phyloP scores from a whole-genome alignment of 345 rosid species.

The Bretschneidera sinensis region DNA sequence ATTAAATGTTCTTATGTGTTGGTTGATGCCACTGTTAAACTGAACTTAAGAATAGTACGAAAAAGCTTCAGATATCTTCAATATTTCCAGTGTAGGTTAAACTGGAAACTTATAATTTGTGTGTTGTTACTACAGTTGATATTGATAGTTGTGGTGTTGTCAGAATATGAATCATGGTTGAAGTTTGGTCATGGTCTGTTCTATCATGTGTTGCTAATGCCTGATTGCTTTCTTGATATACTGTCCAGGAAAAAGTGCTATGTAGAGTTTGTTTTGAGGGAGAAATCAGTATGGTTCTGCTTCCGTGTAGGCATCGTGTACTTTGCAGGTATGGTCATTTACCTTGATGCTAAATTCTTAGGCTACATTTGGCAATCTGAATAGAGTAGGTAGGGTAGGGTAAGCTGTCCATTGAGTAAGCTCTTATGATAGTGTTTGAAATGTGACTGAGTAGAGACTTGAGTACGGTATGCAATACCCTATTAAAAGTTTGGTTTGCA shows the following conservation, averaged over 20 bases:
- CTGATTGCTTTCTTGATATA: slow-evolving; percentile 1
- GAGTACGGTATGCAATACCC: no score
- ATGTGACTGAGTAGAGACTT: no score
- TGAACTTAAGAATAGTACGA: no score
- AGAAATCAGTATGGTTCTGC: slow-evolving; percentile 81
- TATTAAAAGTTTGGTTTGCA: no score
- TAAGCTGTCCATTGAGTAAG: no score
- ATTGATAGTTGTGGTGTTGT: not conserved
- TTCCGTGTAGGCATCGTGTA: slow-evolving; percentile 90
- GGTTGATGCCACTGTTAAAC: no score
- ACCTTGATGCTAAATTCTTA: not conserved
- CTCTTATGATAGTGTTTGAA: no score
- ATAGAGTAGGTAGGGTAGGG: no score
- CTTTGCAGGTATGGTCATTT: slow-evolving; percentile 70
- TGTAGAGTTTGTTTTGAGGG: slow-evolving; percentile 93
- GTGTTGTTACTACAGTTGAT: not conserved
- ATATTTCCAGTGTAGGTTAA: no score
- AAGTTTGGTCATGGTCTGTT: not conserved
- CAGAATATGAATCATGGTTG: not conserved
- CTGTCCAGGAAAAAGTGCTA: slow-evolving; percentile 79
- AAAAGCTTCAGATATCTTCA: no score
- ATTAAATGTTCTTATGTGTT: no score
- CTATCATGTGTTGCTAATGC: not conserved
- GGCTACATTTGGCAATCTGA: slow-evolving; percentile 1
- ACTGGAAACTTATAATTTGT: not conserved